Conservation (phyloP, 2,329 filamentous ascomycete species). For the Botryosphaeria dothidea region DNA sequence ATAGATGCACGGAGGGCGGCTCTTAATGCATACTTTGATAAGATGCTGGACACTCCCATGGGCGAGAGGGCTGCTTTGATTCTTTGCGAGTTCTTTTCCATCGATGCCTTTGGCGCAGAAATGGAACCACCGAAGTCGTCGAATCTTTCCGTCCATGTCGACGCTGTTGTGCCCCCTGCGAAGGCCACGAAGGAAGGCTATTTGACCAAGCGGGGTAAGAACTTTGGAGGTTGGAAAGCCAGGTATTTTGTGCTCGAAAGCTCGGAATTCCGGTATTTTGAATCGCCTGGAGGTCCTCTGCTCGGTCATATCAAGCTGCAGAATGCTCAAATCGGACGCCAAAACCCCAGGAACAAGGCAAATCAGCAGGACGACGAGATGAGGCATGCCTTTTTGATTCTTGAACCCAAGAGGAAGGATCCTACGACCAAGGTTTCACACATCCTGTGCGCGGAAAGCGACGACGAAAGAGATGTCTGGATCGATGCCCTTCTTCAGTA, state of each 20-base stretch:
- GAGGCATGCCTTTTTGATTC: slow-evolving; percentile 89
- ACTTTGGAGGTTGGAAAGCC: slow-evolving; percentile 98
- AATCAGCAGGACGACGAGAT: slow-evolving; percentile 79
- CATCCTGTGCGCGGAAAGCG: slow-evolving; percentile 93
- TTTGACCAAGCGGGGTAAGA: slow-evolving; percentile 94
- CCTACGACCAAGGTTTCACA: slow-evolving; percentile 85
- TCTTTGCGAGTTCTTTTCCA: slow-evolving; percentile 83
- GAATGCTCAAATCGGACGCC: slow-evolving; percentile 88
- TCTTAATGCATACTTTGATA: slow-evolving; percentile 82
- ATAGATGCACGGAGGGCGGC: slow-evolving; percentile 82
- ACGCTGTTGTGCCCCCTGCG: slow-evolving; percentile 47
- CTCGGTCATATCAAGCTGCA: slow-evolving; percentile 91
- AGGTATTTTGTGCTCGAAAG: slow-evolving; percentile 70
- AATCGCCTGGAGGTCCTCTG: slow-evolving; percentile 85
- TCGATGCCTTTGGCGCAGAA: slow-evolving; percentile 62
- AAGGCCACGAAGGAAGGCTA: slow-evolving; percentile 82
- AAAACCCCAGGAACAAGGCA: slow-evolving; percentile 61
- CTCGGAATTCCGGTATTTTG: slow-evolving; percentile 81
- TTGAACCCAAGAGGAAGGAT: slow-evolving; percentile 97
- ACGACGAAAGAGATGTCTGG: slow-evolving; percentile 89
- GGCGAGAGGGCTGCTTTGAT: slow-evolving; percentile 75
- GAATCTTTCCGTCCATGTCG: slow-evolving; percentile 37
- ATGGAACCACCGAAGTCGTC: slow-evolving; percentile 49
- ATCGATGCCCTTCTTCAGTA: slow-evolving; percentile 87
- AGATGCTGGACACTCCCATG: slow-evolving; percentile 78